Evolutionary conservation across 1,284 basidiomycete genomes (phyloP).

Genomic region (Papiliotrema flavescens): DNA sequence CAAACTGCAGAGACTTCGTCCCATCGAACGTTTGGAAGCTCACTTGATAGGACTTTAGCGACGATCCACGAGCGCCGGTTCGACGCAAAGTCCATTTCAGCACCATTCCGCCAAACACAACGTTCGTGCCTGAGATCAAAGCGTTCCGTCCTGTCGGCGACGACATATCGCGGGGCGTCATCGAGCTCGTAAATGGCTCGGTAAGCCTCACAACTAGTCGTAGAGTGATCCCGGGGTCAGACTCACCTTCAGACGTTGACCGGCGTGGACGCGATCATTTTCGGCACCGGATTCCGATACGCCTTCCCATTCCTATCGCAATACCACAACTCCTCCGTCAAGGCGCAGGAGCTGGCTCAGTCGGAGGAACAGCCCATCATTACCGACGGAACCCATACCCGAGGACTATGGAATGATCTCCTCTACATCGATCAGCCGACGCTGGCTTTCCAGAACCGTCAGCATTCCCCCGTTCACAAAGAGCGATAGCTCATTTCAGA

Average conservation of each 20-base stretch:
- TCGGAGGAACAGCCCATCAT: conserved; percentile 12
- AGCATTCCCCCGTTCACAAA: conserved; percentile 5
- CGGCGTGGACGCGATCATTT: conserved; percentile 9
- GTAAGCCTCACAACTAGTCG: no score
- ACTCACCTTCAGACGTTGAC: conserved; percentile 10
- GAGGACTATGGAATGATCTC: conserved; percentile 9
- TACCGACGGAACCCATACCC: conserved; percentile 10
- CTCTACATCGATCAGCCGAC: conserved; percentile 18
- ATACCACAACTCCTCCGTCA: conserved; percentile 9
- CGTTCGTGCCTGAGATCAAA: conserved; percentile 9
- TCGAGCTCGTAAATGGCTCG: conserved; percentile 11
- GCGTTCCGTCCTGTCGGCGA: conserved; percentile 2
- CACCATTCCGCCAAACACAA: conserved; percentile 8
- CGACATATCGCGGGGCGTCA: neutral
- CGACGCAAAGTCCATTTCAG: neutral
- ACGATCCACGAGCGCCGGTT: conserved; percentile 12
- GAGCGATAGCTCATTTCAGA: neutral
- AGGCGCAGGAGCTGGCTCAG: conserved; percentile 8
- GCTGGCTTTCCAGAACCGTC: conserved; percentile 15
- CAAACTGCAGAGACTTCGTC: no score
- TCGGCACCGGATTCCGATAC: conserved; percentile 17
- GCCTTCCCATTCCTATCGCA: conserved; percentile 15
- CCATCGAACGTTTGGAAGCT: neutral
- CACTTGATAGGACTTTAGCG: conserved; percentile 5
- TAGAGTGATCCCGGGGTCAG: neutral